Base-by-base conservation (phyloP, 257 asterid genomes). In the Solanum tarijense region DNA sequence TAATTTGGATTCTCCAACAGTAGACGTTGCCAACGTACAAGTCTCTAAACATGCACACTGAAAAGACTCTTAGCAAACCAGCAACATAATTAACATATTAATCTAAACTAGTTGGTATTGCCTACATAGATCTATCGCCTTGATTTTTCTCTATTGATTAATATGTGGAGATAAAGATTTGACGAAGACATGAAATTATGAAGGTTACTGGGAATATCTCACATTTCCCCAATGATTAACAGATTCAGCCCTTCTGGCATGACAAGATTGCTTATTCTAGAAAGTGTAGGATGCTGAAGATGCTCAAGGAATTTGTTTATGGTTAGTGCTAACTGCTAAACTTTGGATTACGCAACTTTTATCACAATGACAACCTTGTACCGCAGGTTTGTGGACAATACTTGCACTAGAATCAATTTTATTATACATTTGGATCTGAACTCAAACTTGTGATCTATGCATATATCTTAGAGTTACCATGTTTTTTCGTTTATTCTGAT, bases 361-460 rank as follows among this genome's bases (percentile, higher is more conserved):
- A 90, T 89, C 90, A 89, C 89, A 86, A 97, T 97, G 99, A 99
- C 94, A 89, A 94, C 93, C 93, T 89, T 89, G 38, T 95, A 92
- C 91, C 98, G 98, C 92, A 94, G 98, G 99, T 96, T 69, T 71
- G 92, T 87, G 58, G 69, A 81, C 41, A 29, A 58, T 46, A 46
- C 18, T 8, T 18, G 9, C 25, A 6, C 52, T 29, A 38, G 32
- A 46, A 43, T 81, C 6, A 46, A 81, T 46, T 52, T 41, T 31
- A 43, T 60, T 29, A 43, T 25, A 43, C 6, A 41, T 79, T 79
- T 79, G 23, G 65, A 41, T 43, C 14, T 46, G 84, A 79, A 79
- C 8, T 7, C 36, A 25, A 79, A 36, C 36, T 75, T 78, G 60
- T 25, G 65, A 58, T 78, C 9, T 6, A 39, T 25, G 5, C 13